Percentiles rank a stretch among this genome's conserved stretches.
These are phyloP conservation scores for Penicillium paneum DNA, from an alignment of 2,329 filamentous ascomycete genomes.

Conservation along the genomic window DNA sequence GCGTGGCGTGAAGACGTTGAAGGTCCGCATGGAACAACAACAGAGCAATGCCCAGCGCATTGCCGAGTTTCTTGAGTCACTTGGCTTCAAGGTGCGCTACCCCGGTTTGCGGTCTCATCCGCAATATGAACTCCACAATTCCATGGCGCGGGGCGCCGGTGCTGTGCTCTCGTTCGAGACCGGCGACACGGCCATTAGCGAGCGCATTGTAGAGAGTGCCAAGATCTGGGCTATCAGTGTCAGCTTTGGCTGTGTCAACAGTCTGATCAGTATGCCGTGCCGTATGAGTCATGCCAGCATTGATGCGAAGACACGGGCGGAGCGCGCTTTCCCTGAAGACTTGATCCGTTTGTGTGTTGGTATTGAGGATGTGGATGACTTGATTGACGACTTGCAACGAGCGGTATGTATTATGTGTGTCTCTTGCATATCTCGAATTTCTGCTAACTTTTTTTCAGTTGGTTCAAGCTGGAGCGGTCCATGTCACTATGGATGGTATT, in stretches of 20 bases:
- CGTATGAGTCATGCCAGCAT: slow-evolving; percentile 99
- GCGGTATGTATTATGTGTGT: slow-evolving; percentile 64
- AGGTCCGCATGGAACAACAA: slow-evolving; percentile 98
- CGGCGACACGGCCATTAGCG: slow-evolving; percentile 75
- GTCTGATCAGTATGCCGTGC: slow-evolving; percentile 97
- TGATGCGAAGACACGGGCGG: slow-evolving; percentile 84
- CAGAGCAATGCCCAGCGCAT: slow-evolving; percentile 88
- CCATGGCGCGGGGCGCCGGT: slow-evolving; percentile 88
- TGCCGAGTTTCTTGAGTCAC: slow-evolving; percentile 83
- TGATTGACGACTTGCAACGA: slow-evolving; percentile 87
- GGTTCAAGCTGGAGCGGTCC: slow-evolving; percentile 90
- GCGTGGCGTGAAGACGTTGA: slow-evolving; percentile 91
- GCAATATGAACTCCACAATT: slow-evolving; percentile 94
- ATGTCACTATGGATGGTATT: slow-evolving; percentile 78
- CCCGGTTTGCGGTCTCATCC: slow-evolving; percentile 92
- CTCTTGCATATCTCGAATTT: not conserved
- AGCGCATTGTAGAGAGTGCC: slow-evolving; percentile 91
- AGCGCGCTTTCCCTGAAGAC: slow-evolving; percentile 92
- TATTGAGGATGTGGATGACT: slow-evolving; percentile 86
- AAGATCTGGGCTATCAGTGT: slow-evolving; percentile 93
- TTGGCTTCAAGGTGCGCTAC: slow-evolving; percentile 92
- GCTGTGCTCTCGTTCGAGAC: slow-evolving; percentile 97
- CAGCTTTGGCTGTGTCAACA: slow-evolving; percentile 97
- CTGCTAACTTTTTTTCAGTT: slow-evolving; percentile 52
- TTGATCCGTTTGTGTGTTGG: slow-evolving; percentile 93